phyloP scores from a whole-genome alignment of 192 early-diverging fungal genomes.

The Phycomyces nitens region DNA sequence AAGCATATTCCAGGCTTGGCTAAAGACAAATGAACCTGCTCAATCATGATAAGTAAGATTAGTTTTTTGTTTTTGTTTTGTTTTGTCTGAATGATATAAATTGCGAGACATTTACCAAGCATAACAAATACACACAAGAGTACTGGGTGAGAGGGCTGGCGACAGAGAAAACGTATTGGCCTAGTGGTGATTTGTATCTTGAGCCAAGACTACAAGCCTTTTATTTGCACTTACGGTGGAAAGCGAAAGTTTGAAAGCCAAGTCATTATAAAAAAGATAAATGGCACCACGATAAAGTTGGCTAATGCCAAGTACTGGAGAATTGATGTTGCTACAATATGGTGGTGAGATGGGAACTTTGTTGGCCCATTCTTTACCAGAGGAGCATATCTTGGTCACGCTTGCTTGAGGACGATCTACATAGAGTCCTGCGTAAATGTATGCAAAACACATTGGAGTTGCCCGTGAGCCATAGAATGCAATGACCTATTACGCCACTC shows the following conservation, averaged over 20 bases:
- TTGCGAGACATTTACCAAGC: conserved; percentile 21
- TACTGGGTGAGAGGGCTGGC: conserved; percentile 29
- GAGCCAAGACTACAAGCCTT: neutral
- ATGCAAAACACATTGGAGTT: conserved; percentile 26
- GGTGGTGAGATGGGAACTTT: neutral
- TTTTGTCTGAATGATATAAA: neutral
- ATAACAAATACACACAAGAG: conserved; percentile 33
- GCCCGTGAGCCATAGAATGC: conserved; percentile 30
- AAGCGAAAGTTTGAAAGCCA: conserved; percentile 18
- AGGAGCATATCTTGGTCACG: conserved; percentile 16
- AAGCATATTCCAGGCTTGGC: conserved; percentile 36
- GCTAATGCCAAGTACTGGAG: conserved; percentile 27
- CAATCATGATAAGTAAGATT: no score
- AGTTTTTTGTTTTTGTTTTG: neutral
- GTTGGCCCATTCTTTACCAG: neutral
- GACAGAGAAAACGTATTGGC: conserved; percentile 30
- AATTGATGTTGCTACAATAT: conserved; percentile 1
- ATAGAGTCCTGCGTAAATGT: conserved; percentile 34
- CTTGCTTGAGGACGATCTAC: conserved; percentile 19
- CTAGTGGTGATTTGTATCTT: conserved; percentile 5
- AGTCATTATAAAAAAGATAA: conserved; percentile 20
- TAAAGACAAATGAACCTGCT: conserved; percentile 37
- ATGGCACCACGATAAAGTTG: conserved; percentile 27
- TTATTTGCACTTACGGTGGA: conserved; percentile 22
- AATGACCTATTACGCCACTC: conserved; percentile 7